Evolutionary conservation across 306 rosid genomes (phyloP), one percentile per base, ranked within the genome.

Genomic region (Trifolium repens): DNA sequence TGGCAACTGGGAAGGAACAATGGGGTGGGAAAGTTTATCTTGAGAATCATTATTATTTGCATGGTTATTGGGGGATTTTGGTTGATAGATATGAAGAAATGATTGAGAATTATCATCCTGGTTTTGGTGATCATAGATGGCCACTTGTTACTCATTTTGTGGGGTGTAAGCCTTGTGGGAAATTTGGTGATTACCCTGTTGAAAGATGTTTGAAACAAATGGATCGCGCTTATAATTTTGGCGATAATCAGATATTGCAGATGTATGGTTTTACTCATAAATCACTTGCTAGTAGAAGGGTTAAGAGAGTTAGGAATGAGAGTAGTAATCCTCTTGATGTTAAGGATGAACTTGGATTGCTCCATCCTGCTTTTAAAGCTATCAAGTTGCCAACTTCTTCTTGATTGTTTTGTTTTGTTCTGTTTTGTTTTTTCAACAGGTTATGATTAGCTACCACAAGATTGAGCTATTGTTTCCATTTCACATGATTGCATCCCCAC

Each of bases 81-180:
- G 98, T 93, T 5, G 98, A 93, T 73, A 66, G 82, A 5, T 93
- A 93, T 12, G 98, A 93, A 81, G 98, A 93, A 72, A 81, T 86
- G 89, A 83, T 91, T 2, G 91, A 89, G 75, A 93, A 89, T 64
- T 79, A 91, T 46, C 93, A 86, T 17, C 98, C 98, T 1, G 98
- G 98, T 3, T 42, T 93, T 0, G 98, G 98, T 2, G 98, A 93
- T 19, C 93, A 93, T 71, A 74, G 98, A 37, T 93, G 98, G 98
- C 98, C 98, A 1, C 77, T 93, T 46, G 98, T 93, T 69, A 93
- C 98, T 19, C 98, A 93, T 60, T 93, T 93, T 52, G 98, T 93
- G 57, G 98, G 98, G 44, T 93, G 98, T 72, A 93, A 93, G 78
- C 98, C 98, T 3, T 93, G 98, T 63, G 98, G 93, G 65, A 93